phyloP scores from a whole-genome alignment of 2,329 filamentous ascomycete genomes.

The Dothideomycetes sp. region DNA sequence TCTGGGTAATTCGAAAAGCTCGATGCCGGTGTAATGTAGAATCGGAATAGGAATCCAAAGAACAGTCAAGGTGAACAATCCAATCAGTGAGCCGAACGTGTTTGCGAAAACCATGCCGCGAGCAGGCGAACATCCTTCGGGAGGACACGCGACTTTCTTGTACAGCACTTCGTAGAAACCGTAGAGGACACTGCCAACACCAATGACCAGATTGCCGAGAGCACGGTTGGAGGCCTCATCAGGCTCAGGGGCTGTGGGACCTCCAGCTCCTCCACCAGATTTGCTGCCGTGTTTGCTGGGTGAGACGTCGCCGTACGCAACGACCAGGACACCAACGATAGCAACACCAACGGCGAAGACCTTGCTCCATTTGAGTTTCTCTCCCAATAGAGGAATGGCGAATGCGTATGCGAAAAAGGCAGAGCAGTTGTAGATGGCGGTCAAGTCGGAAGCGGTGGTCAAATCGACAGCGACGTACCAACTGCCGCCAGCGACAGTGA shows the following conservation, averaged over 20 bases:
- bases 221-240: slow-evolving; percentile 58
- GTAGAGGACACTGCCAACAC: slow-evolving; percentile 81
- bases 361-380: slow-evolving; percentile 77
- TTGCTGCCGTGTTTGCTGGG: slow-evolving; percentile 44
- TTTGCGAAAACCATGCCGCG: slow-evolving; percentile 96
- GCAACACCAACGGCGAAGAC: slow-evolving; percentile 77
- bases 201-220: slow-evolving; percentile 85
- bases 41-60: slow-evolving; percentile 89
- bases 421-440: slow-evolving; percentile 98
- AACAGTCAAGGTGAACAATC: slow-evolving; percentile 72
- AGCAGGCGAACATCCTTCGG: slow-evolving; percentile 73
- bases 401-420: slow-evolving; percentile 99
- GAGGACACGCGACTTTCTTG: slow-evolving; percentile 86
- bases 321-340: slow-evolving; percentile 82
- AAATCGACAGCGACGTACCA: slow-evolving; percentile 95
- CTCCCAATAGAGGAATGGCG: slow-evolving; percentile 78
- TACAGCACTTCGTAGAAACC: slow-evolving; percentile 96
- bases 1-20: slow-evolving; percentile 72
- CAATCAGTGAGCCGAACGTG: slow-evolving; percentile 80
- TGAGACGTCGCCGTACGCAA: slow-evolving; percentile 75
- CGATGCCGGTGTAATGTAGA: slow-evolving; percentile 67
- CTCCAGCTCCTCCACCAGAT: slow-evolving; percentile 45
- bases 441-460: slow-evolving; percentile 87
- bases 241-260: slow-evolving; percentile 34
- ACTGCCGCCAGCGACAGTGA: slow-evolving; percentile 82